A percentile compares a stretch with the other conserved stretches of the same genome.
phyloP scores from a whole-genome alignment of 2,329 filamentous ascomycete species.

The Monosporascus sp. region DNA sequence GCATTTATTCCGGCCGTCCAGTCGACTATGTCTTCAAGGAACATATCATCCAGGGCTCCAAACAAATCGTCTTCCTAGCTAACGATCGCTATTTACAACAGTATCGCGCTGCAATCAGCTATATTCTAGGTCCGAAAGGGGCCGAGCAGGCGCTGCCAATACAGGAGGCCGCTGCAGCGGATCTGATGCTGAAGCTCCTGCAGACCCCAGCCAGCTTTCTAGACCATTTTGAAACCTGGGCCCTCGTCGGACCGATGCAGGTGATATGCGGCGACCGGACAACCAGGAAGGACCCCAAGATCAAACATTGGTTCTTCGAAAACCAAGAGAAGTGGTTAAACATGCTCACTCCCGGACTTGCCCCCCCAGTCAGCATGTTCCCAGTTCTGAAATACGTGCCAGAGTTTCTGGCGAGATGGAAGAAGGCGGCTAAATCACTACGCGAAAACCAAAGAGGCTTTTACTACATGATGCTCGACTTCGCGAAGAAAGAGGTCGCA shows the following conservation, averaged over 20 bases:
- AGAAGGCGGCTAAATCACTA: conserved; percentile 1
- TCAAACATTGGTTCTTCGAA: conserved; percentile 3
- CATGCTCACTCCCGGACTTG: conserved; percentile 3
- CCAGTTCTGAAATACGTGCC: conserved; percentile 6
- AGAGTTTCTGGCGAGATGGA: conserved; percentile 5
- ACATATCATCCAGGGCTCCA: conserved; percentile 3
- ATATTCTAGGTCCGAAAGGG: not conserved
- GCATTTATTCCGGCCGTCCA: conserved; percentile 6
- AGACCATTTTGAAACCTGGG: conserved; percentile 3
- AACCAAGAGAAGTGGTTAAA: conserved; percentile 6
- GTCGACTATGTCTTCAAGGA: conserved; percentile 2
- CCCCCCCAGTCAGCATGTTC: conserved; percentile 7
- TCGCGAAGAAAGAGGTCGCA: not conserved
- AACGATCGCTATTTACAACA: conserved; percentile 3
- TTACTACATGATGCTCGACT: conserved; percentile 7
- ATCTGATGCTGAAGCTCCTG: conserved; percentile 2
- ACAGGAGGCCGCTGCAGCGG: conserved; percentile 2
- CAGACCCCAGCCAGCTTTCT: not conserved
- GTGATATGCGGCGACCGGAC: conserved; percentile 4
- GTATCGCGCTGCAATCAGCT: conserved; percentile 1
- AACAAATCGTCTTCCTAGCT: conserved; percentile 2
- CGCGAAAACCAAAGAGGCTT: conserved; percentile 3
- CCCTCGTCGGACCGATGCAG: conserved; percentile 1
- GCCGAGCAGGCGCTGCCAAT: conserved; percentile 1
- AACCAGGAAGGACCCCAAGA: not conserved